Conservation (phyloP, 768 basidiomycete genomes). For the Lactifluus volemus region DNA sequence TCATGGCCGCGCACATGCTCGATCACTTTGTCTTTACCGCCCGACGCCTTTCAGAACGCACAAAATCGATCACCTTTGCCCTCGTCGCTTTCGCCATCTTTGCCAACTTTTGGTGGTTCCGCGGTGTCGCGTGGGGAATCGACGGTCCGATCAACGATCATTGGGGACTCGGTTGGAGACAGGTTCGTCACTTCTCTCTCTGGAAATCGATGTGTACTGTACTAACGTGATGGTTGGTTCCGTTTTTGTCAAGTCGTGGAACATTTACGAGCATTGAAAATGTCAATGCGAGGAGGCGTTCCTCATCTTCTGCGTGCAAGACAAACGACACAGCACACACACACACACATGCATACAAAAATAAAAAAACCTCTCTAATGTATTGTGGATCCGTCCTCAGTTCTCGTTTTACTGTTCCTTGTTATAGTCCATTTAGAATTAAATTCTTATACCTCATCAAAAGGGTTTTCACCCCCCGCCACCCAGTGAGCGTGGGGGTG, state of each 20-base stretch:
- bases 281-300: too few relatives aligned
- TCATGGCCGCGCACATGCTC: slow-evolving; percentile 84
- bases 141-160: slow-evolving; percentile 79
- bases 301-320: too few relatives aligned
- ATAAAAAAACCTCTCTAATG: not conserved
- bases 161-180: slow-evolving; percentile 73
- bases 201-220: not conserved
- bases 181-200: slow-evolving; percentile 29
- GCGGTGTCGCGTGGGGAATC: slow-evolving; percentile 80
- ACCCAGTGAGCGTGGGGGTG: not conserved
- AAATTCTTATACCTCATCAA: not conserved
- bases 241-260: slow-evolving; percentile 26
- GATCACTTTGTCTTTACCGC: slow-evolving; percentile 91
- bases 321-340: too few relatives aligned
- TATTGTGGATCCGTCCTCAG: too few relatives aligned
- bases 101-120: slow-evolving; percentile 94
- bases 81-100: slow-evolving; percentile 51
- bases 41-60: slow-evolving; percentile 46
- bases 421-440: slow-evolving; percentile 7
- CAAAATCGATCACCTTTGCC: slow-evolving; percentile 68
- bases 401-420: too few relatives aligned
- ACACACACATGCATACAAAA: too few relatives aligned
- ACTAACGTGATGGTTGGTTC: slow-evolving; percentile 3
- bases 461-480: not conserved
- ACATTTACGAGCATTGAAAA: slow-evolving; percentile 22